A percentile compares a stretch with the other conserved stretches of the same genome.
phyloP scores from a whole-genome alignment of 2,329 filamentous ascomycete species.

The Hypoxylon sp. region DNA sequence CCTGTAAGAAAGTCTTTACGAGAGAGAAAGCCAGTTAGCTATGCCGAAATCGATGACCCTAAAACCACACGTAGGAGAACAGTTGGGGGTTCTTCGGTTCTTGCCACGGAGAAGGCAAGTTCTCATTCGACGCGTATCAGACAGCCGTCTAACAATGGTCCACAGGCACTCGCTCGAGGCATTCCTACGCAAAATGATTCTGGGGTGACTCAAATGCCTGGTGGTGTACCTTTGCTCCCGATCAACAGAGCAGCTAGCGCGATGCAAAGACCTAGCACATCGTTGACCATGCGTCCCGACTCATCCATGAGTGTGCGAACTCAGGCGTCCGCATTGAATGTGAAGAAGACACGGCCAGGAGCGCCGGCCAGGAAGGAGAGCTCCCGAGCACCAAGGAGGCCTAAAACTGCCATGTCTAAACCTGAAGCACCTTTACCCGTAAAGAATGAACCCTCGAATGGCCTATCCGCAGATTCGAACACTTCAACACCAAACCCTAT shows the following conservation, averaged over 20 bases:
- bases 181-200: constrained; percentile 43
- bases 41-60: constrained; percentile 59
- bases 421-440: constrained; percentile 8
- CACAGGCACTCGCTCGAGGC: constrained; percentile 48
- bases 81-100: constrained; percentile 60
- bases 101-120: constrained; percentile 55
- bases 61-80: constrained; percentile 67
- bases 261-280: constrained; percentile 50
- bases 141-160: constrained; percentile 29
- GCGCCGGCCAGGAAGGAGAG: constrained; percentile 55
- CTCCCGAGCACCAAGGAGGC: constrained; percentile 49
- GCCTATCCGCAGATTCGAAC: constrained; percentile 9
- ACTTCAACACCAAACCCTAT: constrained; percentile 24
- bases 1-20: constrained; percentile 77
- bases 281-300: constrained; percentile 53
- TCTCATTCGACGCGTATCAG: background rate
- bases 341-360: constrained; percentile 68
- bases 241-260: constrained; percentile 28
- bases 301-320: constrained; percentile 54
- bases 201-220: constrained; percentile 51
- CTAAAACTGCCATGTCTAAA: constrained; percentile 37
- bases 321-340: constrained; percentile 52
- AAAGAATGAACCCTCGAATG: constrained; percentile 4
- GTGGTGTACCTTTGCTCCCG: constrained; percentile 54
- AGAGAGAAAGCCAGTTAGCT: constrained; percentile 69